Evolutionary conservation across 176 grass and related monocot genomes (phyloP), one percentile per base, ranked within the genome.

Genomic region (Rhynchospora tenuis): DNA sequence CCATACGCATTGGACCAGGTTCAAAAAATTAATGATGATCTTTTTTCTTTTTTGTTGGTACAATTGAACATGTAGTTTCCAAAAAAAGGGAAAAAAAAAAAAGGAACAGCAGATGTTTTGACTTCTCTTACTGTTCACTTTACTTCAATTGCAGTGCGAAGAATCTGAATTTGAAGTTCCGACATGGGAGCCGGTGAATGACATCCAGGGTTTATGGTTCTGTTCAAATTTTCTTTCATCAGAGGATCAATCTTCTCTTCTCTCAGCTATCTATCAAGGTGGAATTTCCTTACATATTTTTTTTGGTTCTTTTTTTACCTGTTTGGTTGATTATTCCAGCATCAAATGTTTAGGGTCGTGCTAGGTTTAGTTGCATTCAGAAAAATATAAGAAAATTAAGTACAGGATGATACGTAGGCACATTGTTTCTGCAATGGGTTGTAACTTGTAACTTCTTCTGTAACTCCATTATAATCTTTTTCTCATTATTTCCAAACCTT

Each of bases 151-250:
- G 45, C 58, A 60, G 59, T 62, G 54, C 44, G 59, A 65, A 15
- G 5, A 24, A 24, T 82, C 29, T 24, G 60, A 65, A 66, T 66
- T 47, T 48, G 60, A 82, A 26, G 16, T 61, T 52, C 79, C 57
- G 29, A 46, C 48, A 47, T 82, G 60, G 79, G 79, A 64, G 31
- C 45, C 59, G 0, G 79, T 82, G 42, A 0, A 66, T 47, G 79
- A n/a, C 59, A 82, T 82, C 42, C 59, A 82, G 33, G 79, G 79
- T 48, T 66, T 82, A 58, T 82, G 79, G 79, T 65, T 82, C 5
- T 82, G 79, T 60, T 65, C 79, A 46, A 66, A 82, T 65, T 82
- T 82, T 82, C 79, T 82, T 50, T 82, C 79, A n/a, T 66, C 22
- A 65, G 79, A 65, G 5, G 66, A 82, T 48, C 79, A 82, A 65